Evolutionary conservation across 2,329 filamentous ascomycete genomes (phyloP).

Genomic region (Dactylellina sp.): DNA sequence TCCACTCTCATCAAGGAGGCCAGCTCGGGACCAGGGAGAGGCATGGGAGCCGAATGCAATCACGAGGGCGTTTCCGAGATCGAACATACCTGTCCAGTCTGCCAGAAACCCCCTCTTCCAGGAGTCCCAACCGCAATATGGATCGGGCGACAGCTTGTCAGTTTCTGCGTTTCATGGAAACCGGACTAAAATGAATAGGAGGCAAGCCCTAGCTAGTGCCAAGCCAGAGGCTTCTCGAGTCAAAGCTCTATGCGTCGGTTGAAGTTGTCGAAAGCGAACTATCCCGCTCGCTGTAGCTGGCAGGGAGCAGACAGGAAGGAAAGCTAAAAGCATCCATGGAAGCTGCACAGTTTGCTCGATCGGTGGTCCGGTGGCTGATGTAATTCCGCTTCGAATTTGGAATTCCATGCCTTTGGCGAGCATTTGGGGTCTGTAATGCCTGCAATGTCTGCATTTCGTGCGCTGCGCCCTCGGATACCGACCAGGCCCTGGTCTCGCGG

Average conservation of each 20-base stretch:
- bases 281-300: constrained; percentile 24
- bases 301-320: too few relatives aligned
- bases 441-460: not conserved
- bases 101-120: constrained; percentile 31
- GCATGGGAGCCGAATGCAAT: constrained; percentile 35
- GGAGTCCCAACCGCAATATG: constrained; percentile 30
- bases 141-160: constrained; percentile 35
- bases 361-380: constrained; percentile 46
- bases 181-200: constrained; percentile 45
- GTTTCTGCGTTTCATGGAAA: constrained; percentile 50
- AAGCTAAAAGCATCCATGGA: constrained; percentile 13
- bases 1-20: constrained; percentile 13
- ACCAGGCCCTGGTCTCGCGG: constrained; percentile 11
- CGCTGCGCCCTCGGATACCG: constrained; percentile 18
- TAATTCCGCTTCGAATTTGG: constrained; percentile 53
- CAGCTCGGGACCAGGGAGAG: constrained; percentile 24
- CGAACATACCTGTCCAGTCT: constrained; percentile 35
- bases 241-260: constrained; percentile 37
- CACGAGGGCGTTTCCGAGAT: constrained; percentile 51
- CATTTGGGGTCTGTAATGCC: constrained; percentile 5
- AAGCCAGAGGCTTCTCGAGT: constrained; percentile 31
- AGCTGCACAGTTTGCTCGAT: constrained; percentile 51
- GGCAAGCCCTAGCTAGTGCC: constrained; percentile 47
- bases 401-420: constrained; percentile 41
- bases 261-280: constrained; percentile 48